Evolutionary conservation across 495 filamentous ascomycete species (phyloP), one percentile per base, ranked within the genome.

Genomic region (Hypomontagnella monticulosa): DNA sequence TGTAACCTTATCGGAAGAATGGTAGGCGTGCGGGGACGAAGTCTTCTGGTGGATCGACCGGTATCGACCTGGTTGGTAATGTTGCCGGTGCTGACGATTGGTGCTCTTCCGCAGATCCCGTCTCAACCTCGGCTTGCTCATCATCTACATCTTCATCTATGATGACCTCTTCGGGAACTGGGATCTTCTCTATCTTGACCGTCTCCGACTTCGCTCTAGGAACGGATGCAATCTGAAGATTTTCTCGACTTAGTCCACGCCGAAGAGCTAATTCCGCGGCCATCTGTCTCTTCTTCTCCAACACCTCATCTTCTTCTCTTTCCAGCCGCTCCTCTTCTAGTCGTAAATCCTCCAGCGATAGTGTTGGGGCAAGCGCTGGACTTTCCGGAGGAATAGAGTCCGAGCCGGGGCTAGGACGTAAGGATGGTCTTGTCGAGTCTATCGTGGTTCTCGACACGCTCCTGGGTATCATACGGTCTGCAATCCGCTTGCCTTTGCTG

Each of bases 251-350:
- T 42, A 97, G 75, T 1, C 94, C 93, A 32, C 88, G 84, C 59
- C 87, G 83, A 15, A 85, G 66, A 11, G 95, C 94, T 55, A 97
- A 66, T 57, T 85, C 83, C 18, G 84, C 84, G 1, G 94, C 94
- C 23, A 88, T 91, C 54, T 85, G 75, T 44, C 93, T 83, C 72
- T 87, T 91, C 52, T 83, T 82, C 72, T 88, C 83, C 42, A 96
- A 78, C 46, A 88, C 84, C 18, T 81, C 80, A 61, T 93, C 88
- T 69, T 97, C 92, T 73, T 92, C 83, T 36, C 77, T 72, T 61
- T 83, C 84, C 0, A 87, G 77, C 18, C 78, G 83, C 40, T 91
- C 86, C 63, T 98, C 93, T 73, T 97, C 93, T 44, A 83, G 80
- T 66, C 89, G 87, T 19, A 97, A 70, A 64, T 95, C 90, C 10